A percentile compares a stretch with the other conserved stretches of the same genome.
These are phyloP conservation scores for Orbilia ellipsospora DNA, from an alignment of 2,329 filamentous ascomycete genomes.

Conservation along the genomic window DNA sequence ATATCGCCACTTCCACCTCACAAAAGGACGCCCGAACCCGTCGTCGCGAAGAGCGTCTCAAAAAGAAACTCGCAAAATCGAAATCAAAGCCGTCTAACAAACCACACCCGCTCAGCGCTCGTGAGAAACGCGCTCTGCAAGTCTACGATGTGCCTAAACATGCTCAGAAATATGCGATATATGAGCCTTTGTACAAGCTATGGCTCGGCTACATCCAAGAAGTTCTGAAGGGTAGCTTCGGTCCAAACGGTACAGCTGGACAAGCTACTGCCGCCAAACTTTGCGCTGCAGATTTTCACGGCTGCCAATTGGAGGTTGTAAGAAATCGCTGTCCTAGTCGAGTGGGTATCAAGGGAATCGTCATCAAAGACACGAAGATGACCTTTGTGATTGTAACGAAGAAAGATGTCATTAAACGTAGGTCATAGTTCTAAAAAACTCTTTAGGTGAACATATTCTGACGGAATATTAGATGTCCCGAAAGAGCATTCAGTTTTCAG, in stretches of 20 bases:
- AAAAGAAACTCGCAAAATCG: conserved; percentile 64
- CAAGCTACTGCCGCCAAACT: conserved; percentile 69
- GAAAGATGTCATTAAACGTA: conserved; percentile 75
- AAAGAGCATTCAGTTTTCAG: conserved; percentile 91
- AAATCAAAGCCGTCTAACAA: conserved; percentile 63
- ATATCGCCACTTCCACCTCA: conserved; percentile 64
- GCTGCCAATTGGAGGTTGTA: conserved; percentile 83
- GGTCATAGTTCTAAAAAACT: no score
- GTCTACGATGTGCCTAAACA: conserved; percentile 79
- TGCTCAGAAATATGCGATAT: conserved; percentile 78
- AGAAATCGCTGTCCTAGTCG: conserved; percentile 81
- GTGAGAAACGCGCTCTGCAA: conserved; percentile 77
- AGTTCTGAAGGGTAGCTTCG: conserved; percentile 70
- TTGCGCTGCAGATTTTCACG: conserved; percentile 88
- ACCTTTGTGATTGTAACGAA: conserved; percentile 85
- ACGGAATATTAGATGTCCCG: conserved; percentile 70
- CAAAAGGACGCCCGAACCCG: conserved; percentile 67
- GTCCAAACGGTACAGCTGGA: conserved; percentile 71
- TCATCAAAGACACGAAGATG: conserved; percentile 87
- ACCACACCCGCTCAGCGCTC: conserved; percentile 78
- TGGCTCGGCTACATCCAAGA: conserved; percentile 90
- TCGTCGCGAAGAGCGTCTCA: conserved; percentile 65
- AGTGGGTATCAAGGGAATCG: conserved; percentile 85
- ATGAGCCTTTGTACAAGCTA: conserved; percentile 78
- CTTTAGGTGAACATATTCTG: no score